phyloP scores from a whole-genome alignment of 176 grass and related monocot genomes.

The Hsuehochloa calcarea region DNA sequence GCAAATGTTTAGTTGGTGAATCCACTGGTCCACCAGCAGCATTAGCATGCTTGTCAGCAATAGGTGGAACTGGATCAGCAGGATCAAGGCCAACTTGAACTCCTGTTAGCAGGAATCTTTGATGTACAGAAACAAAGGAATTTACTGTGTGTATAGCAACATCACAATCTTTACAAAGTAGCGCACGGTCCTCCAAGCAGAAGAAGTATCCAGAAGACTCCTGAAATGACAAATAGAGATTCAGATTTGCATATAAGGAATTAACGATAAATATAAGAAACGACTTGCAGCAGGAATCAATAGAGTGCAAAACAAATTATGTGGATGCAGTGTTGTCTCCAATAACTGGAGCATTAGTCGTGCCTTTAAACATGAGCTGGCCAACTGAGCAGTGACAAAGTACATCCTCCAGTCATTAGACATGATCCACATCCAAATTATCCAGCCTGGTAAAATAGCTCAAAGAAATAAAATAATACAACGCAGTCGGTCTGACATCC shows the following conservation, averaged over 20 bases:
- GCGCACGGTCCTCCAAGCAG: constrained; percentile 88
- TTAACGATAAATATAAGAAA: constrained; percentile 18
- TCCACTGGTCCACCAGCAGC: not conserved
- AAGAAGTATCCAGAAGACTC: constrained; percentile 91
- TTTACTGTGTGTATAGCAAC: constrained; percentile 81
- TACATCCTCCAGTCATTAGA: not conserved
- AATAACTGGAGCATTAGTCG: not conserved
- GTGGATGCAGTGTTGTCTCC: not conserved
- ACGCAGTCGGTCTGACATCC: not conserved
- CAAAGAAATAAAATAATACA: constrained; percentile 17
- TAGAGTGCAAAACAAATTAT: not conserved
- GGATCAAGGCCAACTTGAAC: constrained; percentile 76
- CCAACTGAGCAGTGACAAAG: not conserved
- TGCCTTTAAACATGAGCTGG: not conserved
- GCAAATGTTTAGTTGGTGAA: constrained; percentile 32
- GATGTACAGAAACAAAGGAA: constrained; percentile 67
- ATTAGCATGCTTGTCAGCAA: constrained; percentile 33
- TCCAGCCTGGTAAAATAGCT: not conserved
- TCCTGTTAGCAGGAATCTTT: constrained; percentile 83
- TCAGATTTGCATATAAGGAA: not conserved
- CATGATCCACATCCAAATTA: not conserved
- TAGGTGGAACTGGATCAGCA: constrained; percentile 48
- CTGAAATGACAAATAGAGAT: constrained; percentile 43
- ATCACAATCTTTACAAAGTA: constrained; percentile 88
- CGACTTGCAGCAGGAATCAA: constrained; percentile 4